Conservation (phyloP, 768 basidiomycete species). For the Rhodotorula kratochvilovae region DNA sequence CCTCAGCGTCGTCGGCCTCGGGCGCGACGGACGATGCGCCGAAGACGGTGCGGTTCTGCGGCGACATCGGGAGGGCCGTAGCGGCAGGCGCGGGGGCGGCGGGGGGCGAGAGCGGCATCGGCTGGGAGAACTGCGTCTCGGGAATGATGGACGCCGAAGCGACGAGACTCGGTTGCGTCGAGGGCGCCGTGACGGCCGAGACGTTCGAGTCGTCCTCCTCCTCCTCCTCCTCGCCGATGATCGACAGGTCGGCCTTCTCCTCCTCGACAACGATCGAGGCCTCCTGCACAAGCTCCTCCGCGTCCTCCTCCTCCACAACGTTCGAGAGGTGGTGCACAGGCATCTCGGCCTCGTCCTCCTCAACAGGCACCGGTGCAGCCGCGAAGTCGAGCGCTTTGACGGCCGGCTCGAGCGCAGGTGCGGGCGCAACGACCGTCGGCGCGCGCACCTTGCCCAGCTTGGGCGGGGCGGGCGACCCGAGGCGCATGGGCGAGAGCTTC, state of each 20-base stretch:
- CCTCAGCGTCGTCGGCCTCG: conserved; percentile 26
- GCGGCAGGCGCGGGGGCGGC: background rate
- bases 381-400: background rate
- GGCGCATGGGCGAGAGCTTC: conserved; percentile 15
- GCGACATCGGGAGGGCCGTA: conserved; percentile 1
- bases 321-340: conserved; percentile 16
- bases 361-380: background rate
- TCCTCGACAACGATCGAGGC: background rate
- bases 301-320: conserved; percentile 19
- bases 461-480: conserved; percentile 8
- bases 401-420: background rate
- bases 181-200: background rate
- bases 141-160: background rate
- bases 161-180: background rate
- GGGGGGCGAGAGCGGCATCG: background rate
- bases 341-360: background rate
- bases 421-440: background rate
- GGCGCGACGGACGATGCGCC: conserved; percentile 24
- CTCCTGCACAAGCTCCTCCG: background rate
- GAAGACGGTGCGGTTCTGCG: conserved; percentile 14
- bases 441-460: background rate
- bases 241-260: conserved; percentile 20
- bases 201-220: conserved; percentile 8
- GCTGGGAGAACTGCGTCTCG: conserved; percentile 16
- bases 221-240: conserved; percentile 29